These are phyloP conservation scores for Bipolaris sorokiniana DNA, from an alignment of 2,329 filamentous ascomycete species.

Conservation along the genomic window DNA sequence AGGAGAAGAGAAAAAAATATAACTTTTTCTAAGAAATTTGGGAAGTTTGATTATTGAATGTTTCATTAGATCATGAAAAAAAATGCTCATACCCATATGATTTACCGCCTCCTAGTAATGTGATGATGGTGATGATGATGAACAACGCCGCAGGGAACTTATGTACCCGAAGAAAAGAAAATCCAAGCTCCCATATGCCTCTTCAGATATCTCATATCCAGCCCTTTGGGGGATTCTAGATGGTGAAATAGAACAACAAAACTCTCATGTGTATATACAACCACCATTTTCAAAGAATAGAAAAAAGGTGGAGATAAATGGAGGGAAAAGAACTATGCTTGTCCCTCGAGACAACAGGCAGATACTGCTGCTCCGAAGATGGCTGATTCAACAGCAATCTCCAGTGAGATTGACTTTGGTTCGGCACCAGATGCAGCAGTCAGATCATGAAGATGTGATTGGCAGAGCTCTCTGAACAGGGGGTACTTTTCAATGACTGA, in stretches of 20 bases:
- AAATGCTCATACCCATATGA: background rate
- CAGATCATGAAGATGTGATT: slow-evolving; percentile 67
- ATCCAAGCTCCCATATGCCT: slow-evolving; percentile 22
- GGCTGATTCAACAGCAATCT: slow-evolving; percentile 75
- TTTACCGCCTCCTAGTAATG: background rate
- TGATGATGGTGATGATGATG: too few species aligned
- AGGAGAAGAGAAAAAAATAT: too few species aligned
- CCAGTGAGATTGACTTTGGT: slow-evolving; percentile 62
- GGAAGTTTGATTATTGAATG: too few species aligned
- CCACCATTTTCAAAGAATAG: slow-evolving; percentile 14
- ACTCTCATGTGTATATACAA: slow-evolving; percentile 16
- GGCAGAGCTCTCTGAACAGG: slow-evolving; percentile 66
- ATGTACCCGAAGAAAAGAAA: background rate
- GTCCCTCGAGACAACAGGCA: slow-evolving; percentile 48
- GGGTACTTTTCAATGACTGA: slow-evolving; percentile 82
- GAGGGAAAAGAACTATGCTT: slow-evolving; percentile 11
- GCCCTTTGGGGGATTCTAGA: slow-evolving; percentile 2
- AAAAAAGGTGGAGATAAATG: slow-evolving; percentile 15
- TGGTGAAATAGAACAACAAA: background rate
- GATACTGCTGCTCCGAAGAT: slow-evolving; percentile 78
- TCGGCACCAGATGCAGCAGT: slow-evolving; percentile 50
- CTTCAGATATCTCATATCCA: slow-evolving; percentile 1
- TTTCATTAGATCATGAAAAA: slow-evolving; percentile 11
- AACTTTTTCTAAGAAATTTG: too few species aligned
- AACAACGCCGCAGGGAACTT: slow-evolving; percentile 2